Evolutionary conservation across 352 stramenopile species (phyloP).

Genomic region (Globisporangium lucens): DNA sequence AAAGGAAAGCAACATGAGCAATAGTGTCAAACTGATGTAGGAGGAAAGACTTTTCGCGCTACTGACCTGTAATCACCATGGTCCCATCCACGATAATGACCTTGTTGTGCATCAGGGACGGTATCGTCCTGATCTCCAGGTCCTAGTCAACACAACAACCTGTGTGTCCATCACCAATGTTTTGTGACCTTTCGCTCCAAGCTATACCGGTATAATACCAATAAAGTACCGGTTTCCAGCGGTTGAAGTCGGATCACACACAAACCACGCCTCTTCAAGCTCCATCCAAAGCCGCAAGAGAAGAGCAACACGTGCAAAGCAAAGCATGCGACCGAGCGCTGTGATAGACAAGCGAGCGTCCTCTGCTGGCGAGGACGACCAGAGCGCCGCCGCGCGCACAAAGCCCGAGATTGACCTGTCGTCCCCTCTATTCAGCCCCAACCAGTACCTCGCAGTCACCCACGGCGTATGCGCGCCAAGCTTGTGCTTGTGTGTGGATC

Average conservation of each 20-base stretch:
- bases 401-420: conserved; percentile 52
- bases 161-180: too few species aligned
- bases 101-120: too few species aligned
- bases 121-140: too few species aligned
- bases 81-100: too few species aligned
- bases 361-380: background rate
- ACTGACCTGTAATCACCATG: too few species aligned
- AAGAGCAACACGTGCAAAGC: background rate
- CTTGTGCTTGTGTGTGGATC: background rate
- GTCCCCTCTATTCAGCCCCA: conserved; percentile 53
- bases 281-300: background rate
- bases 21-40: too few species aligned
- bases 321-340: conserved; percentile 5
- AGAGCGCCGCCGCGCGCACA: background rate
- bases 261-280: background rate
- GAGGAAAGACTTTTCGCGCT: too few species aligned
- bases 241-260: background rate
- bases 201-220: too few species aligned
- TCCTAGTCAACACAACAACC: too few species aligned
- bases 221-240: too few species aligned
- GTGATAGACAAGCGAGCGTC: background rate
- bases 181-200: too few species aligned
- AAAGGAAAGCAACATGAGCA: too few species aligned
- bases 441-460: conserved; percentile 56
- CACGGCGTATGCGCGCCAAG: conserved; percentile 45